phyloP scores from a whole-genome alignment of 2,329 filamentous ascomycete genomes.

The Fusarium albosuccineum region DNA sequence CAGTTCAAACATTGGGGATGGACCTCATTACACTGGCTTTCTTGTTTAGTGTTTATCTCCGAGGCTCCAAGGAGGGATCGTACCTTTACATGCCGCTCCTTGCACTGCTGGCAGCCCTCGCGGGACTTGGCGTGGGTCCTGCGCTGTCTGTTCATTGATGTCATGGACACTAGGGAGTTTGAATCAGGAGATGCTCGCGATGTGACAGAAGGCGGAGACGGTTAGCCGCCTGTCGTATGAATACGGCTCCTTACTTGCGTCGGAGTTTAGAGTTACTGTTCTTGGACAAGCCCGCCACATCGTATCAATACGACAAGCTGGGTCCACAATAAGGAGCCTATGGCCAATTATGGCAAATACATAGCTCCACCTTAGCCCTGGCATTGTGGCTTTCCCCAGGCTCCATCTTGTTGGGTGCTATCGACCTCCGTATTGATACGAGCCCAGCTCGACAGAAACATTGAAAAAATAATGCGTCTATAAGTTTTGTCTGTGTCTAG shows the following conservation, averaged over 20 bases:
- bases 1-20: constrained; percentile 7
- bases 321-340: neutral
- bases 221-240: neutral
- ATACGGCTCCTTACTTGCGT: neutral
- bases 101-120: constrained; percentile 11
- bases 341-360: neutral
- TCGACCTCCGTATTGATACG: neutral
- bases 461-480: too few relatives aligned
- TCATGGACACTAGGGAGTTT: neutral
- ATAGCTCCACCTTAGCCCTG: too few relatives aligned
- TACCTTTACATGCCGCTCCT: constrained; percentile 13
- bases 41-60: neutral
- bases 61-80: neutral
- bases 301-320: neutral
- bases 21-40: constrained; percentile 11
- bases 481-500: too few relatives aligned
- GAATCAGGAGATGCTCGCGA: neutral
- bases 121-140: constrained; percentile 11
- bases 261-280: neutral
- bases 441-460: neutral
- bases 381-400: too few relatives aligned
- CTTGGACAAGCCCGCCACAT: neutral
- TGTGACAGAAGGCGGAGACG: neutral
- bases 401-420: too few relatives aligned
- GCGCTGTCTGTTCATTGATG: constrained; percentile 1